Conservation (phyloP, 2,329 filamentous ascomycete genomes). For the Ophiocordyceps sinensis region DNA sequence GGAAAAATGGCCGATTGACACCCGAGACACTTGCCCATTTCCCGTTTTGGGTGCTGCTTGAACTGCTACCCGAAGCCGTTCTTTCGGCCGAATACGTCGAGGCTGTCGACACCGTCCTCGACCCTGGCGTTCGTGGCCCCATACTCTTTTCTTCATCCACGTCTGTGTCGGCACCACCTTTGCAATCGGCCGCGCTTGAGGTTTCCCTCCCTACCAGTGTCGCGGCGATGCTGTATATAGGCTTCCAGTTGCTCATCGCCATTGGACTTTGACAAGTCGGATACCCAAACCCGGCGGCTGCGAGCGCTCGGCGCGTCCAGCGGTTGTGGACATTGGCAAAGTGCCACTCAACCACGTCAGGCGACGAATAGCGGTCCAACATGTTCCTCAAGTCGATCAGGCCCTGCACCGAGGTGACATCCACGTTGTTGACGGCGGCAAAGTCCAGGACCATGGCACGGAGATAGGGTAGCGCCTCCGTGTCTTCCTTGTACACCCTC, state of each 20-base stretch:
- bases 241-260: conserved; percentile 15
- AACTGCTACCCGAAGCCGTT: not conserved
- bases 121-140: not conserved
- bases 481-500: conserved; percentile 10
- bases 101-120: not conserved
- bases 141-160: conserved; percentile 5
- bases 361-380: conserved; percentile 36
- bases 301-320: conserved; percentile 42
- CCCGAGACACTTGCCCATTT: conserved; percentile 17
- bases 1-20: conserved; percentile 32
- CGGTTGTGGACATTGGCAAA: conserved; percentile 39
- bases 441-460: conserved; percentile 44
- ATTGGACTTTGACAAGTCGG: conserved; percentile 15
- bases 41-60: not conserved
- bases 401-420: conserved; percentile 42
- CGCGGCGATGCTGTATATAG: conserved; percentile 18
- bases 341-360: conserved; percentile 34
- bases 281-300: conserved; percentile 40
- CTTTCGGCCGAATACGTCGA: not conserved
- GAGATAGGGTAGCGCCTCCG: conserved; percentile 27
- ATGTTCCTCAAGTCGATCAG: conserved; percentile 40
- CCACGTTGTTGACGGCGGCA: conserved; percentile 39
- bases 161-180: not conserved
- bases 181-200: not conserved
- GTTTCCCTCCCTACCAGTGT: conserved; percentile 7